Evolutionary conservation across 2,329 filamentous ascomycete species (phyloP), one percentile per base, ranked within the genome.

Genomic region (Neofusicoccum cordaticola): DNA sequence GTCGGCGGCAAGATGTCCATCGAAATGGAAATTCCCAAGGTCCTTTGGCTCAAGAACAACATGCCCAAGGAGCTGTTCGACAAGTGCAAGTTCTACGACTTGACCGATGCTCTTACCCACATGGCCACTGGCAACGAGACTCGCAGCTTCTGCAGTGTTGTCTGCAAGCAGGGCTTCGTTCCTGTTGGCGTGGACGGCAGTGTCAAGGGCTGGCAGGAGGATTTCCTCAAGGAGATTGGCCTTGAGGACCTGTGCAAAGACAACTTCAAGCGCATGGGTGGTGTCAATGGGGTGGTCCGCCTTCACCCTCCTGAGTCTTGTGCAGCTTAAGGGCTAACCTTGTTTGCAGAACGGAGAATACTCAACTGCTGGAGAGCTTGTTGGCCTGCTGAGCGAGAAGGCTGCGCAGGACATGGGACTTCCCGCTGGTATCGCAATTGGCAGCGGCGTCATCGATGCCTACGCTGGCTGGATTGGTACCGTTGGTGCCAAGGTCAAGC

Each of bases 21-120:
- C 69, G 95, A 99, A 83, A 99, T 99, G 95, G 95, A 99, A 78
- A 96, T 99, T 64, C 95, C 95, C 68, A 99, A 99, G 81, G 92
- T 97, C 1, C 84, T 98, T 65, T 99, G 95, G 95, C 85, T 99
- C 74, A 98, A 98, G 85, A 97, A 97, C 79, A 87, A 98, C 80
- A 98, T 99, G 95, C 90, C 95, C 2, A 85, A 90, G 63, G 91
- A 97, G 72, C 83, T 95, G 15, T 99, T 98, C 72, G 88, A 89
- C 64, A 88, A 90, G 67, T 97, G 93, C 87, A 97, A 97, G 79
- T 99, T 99, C 75, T 99, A 97, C 78, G 95, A 99, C 74, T 80
- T 99, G 72, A 89, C 89, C 0, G 95, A 99, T 79, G 95, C 93
- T 12, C 84, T 99, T 65, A 98, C 95, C 2, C 93, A 98, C 75